These are phyloP conservation scores for Coemansia sp. DNA, from an alignment of 192 early-diverging fungal species.

Conservation along the genomic window DNA sequence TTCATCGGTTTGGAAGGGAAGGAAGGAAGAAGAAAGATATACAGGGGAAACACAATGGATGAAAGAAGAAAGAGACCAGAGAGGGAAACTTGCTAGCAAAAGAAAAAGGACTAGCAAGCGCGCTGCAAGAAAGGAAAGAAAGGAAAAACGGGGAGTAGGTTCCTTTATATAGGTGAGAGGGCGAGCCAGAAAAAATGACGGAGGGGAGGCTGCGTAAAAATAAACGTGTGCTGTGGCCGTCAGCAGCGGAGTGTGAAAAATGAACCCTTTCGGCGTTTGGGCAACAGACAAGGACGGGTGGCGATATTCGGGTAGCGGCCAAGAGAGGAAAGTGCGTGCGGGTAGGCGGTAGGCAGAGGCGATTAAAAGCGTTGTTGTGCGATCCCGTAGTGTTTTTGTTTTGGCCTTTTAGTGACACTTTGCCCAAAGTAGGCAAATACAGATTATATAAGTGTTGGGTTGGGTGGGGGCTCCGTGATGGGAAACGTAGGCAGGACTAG, in stretches of 20 bases:
- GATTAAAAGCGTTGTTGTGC: conserved; percentile 6
- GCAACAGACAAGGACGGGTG: neutral
- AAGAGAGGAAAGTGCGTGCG: neutral
- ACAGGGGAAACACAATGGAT: neutral
- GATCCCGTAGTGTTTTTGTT: conserved; percentile 6
- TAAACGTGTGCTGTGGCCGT: conserved; percentile 2
- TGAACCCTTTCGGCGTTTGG: neutral
- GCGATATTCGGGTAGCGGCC: neutral
- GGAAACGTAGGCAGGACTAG: neutral
- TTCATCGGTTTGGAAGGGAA: neutral
- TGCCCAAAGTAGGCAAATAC: neutral
- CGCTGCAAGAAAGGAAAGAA: neutral
- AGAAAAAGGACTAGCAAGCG: neutral
- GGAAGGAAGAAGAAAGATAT: neutral
- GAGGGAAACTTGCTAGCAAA: conserved; percentile 1
- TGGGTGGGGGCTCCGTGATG: neutral
- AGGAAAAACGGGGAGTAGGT: neutral
- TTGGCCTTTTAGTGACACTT: neutral
- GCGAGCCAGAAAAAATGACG: neutral
- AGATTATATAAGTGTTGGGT: conserved; percentile 1
- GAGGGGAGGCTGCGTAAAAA: conserved; percentile 7
- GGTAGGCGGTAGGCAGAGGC: neutral
- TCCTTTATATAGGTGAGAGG: neutral
- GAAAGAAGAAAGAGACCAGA: neutral
- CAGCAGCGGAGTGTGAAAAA: conserved; percentile 4